phyloP scores from a whole-genome alignment of 2,329 filamentous ascomycete genomes.

The Talaromyces sp. region DNA sequence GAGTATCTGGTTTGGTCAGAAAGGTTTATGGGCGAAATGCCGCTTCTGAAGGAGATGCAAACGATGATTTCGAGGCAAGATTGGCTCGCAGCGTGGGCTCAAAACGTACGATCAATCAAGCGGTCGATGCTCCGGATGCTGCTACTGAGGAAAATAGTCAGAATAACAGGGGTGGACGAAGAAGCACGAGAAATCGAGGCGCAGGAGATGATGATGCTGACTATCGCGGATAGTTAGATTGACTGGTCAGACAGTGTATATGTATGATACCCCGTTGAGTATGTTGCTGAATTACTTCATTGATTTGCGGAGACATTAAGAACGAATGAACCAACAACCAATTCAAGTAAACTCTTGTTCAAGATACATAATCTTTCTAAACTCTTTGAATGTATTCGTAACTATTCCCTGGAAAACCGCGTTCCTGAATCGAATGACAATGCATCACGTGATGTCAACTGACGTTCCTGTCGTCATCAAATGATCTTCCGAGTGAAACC shows the following conservation, averaged over 20 bases:
- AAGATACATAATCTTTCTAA: not conserved
- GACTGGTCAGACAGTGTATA: not conserved
- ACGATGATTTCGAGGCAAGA: constrained; percentile 12
- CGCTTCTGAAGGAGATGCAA: not conserved
- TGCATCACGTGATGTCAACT: not conserved
- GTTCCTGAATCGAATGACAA: not conserved
- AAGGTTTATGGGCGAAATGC: constrained; percentile 46
- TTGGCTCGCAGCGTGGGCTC: constrained; percentile 13
- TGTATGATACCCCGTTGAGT: constrained; percentile 3
- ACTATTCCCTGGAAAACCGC: not conserved
- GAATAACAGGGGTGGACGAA: not conserved
- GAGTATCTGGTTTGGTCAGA: constrained; percentile 64
- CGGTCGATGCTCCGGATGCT: not conserved
- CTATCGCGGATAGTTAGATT: not conserved
- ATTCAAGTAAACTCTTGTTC: not conserved
- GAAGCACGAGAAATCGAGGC: constrained; percentile 6
- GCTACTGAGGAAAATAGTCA: not conserved
- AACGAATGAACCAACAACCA: not conserved
- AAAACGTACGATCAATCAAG: not conserved
- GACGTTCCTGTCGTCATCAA: constrained; percentile 2
- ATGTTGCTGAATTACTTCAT: not conserved
- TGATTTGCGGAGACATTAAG: not conserved
- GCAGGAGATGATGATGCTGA: constrained; percentile 1
- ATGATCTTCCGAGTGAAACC: constrained; percentile 1
- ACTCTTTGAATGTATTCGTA: not conserved